Evolutionary conservation across 2,329 filamentous ascomycete genomes (phyloP).

Genomic region (Fusarium incarnatum): DNA sequence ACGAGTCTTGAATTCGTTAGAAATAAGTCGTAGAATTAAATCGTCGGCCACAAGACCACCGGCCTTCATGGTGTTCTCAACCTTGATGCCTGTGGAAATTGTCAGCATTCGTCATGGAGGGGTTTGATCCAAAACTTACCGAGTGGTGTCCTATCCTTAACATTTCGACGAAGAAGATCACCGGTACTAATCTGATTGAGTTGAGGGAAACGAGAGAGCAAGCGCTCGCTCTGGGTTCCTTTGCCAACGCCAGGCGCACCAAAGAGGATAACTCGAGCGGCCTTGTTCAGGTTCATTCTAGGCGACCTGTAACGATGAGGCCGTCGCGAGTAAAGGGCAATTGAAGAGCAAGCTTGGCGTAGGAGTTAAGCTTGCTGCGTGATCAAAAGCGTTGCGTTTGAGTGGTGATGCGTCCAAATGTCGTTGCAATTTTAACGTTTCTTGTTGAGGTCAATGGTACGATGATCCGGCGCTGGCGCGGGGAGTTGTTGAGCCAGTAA

Average conservation of each 20-base stretch:
- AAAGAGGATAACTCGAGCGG: conserved; percentile 92
- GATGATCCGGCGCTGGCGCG: conserved; percentile 26
- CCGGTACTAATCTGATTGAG: conserved; percentile 93
- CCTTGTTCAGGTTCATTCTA: conserved; percentile 76
- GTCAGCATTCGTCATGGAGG: conserved; percentile 11
- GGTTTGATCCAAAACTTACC: conserved; percentile 65
- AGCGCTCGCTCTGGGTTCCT: conserved; percentile 91
- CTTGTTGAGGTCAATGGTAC: conserved; percentile 38
- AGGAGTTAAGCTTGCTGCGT: neutral
- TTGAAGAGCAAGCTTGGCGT: neutral
- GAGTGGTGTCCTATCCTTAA: conserved; percentile 85
- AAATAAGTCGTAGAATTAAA: conserved; percentile 92
- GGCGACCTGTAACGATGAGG: conserved; percentile 39
- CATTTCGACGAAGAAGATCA: conserved; percentile 91
- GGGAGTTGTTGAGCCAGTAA: conserved; percentile 34
- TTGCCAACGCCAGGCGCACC: conserved; percentile 98
- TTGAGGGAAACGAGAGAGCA: conserved; percentile 88
- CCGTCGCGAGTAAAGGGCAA: conserved; percentile 22
- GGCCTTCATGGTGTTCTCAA: conserved; percentile 86
- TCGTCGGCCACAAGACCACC: conserved; percentile 92
- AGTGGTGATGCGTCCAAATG: conserved; percentile 7
- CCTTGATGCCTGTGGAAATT: conserved; percentile 79
- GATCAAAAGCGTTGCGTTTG: neutral
- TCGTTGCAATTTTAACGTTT: conserved; percentile 14
- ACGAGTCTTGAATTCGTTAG: conserved; percentile 84